Percentiles rank a stretch among this genome's conserved stretches.
Conservation (phyloP, 768 basidiomycete genomes). For the Lactarius quietus region DNA sequence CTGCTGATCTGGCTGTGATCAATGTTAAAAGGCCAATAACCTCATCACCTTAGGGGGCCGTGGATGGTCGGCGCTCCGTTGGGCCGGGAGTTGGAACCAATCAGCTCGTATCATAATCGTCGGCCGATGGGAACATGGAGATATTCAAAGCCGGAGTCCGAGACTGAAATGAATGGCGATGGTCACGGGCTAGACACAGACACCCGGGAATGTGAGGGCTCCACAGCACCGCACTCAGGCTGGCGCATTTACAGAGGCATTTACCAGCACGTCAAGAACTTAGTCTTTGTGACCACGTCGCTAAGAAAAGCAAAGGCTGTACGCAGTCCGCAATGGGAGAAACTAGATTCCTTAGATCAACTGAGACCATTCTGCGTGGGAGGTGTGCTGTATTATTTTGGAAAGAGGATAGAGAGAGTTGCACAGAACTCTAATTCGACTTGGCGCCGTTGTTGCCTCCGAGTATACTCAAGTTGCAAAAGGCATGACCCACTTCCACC, state of each 20-base stretch:
- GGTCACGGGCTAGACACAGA: too few species aligned
- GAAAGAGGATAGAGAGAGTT: neutral
- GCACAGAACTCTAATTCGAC: neutral
- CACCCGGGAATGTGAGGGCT: neutral
- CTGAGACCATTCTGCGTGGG: neutral
- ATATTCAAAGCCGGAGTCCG: too few species aligned
- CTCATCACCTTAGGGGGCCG: too few species aligned
- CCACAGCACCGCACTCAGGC: neutral
- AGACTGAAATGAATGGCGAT: too few species aligned
- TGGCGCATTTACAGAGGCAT: neutral
- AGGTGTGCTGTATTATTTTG: neutral
- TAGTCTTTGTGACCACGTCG: neutral
- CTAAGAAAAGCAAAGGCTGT: neutral
- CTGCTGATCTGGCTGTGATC: too few species aligned
- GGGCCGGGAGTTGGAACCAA: too few species aligned
- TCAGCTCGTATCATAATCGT: too few species aligned
- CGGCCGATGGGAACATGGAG: too few species aligned
- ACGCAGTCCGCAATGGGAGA: neutral
- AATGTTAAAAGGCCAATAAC: too few species aligned
- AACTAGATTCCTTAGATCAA: neutral
- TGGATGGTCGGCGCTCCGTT: too few species aligned
- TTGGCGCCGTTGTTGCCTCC: neutral
- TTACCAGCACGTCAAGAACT: neutral
- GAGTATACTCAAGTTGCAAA: too few species aligned
- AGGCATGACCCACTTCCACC: too few species aligned